Base-by-base conservation (phyloP, 2,329 filamentous ascomycete species). In the Nemania diffusa region DNA sequence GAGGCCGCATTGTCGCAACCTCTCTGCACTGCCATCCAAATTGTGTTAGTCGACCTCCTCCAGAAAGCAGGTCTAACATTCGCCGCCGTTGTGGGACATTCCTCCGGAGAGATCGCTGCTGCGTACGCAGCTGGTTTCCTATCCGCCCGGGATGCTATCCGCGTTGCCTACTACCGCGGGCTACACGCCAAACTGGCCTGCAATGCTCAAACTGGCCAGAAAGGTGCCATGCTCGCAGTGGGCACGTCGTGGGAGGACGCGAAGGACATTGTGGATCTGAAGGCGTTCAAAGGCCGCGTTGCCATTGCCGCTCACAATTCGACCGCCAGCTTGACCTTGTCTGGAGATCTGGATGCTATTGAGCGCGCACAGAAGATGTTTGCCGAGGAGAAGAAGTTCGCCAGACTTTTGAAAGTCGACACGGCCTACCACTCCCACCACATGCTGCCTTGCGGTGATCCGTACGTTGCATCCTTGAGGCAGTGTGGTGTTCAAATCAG, bases 151-250 rank as follows among this genome's bases (percentile, higher is more conserved):
- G 80, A 83, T 11, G 83, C 84, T 3, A 82, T 86, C 3, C 72
- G 72, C 0, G 76, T 81, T 20, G 82, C 84, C 0, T 85, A 84
- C 69, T 82, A 82, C 58, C 80, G 84, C 0, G 83, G 84, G 0
- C 70, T 79, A 11, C 73, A 75, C 55, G 71, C 77, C 8, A 68
- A 69, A 1, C 61, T 72, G 6, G 72, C 73, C 0, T 50, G 46
- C 5, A 37, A 32, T 0, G 37, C 32, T 11, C 6, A 24, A 17
- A 55, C 11, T 26, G 42, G 32, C 11, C 29, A 61, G 24, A 63
- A 56, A 11, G 84, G 84, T 0, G 79, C 76, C 1, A 87, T 88
- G 85, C 72, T 86, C 46, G 84, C 84, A 0, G 82, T 81, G 0
- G 82, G 81, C 0, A 77, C 79, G 0, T 74, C 76, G 0, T 68